These are phyloP conservation scores for Populus deltoides DNA, from an alignment of 345 rosid species.

Conservation along the genomic window DNA sequence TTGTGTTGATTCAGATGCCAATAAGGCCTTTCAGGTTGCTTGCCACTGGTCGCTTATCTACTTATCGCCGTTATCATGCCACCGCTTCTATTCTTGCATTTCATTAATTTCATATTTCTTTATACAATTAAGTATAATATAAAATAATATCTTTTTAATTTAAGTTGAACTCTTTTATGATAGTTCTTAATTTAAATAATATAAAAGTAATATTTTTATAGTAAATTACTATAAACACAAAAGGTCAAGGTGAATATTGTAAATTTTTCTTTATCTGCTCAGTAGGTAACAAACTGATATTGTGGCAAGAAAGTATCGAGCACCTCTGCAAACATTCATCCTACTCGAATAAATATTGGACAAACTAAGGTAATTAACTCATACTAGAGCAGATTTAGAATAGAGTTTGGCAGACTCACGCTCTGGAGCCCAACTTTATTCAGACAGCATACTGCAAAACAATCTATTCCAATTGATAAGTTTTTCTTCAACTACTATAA, in stretches of 20 bases:
- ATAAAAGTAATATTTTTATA: no score
- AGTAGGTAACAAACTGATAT: no score
- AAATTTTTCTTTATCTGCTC: no score
- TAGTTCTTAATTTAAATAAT: no score
- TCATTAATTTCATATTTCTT: no score
- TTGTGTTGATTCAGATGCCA: neutral
- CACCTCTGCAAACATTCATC: neutral
- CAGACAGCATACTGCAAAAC: constrained; percentile 5
- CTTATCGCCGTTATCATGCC: no score
- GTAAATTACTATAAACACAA: no score
- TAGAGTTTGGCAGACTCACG: neutral
- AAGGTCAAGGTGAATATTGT: no score
- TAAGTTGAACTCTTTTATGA: no score
- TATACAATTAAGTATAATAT: neutral
- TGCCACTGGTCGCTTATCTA: neutral
- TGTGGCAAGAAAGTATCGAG: neutral
- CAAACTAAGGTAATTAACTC: neutral
- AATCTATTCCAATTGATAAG: constrained; percentile 16
- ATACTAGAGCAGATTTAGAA: neutral
- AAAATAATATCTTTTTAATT: no score
- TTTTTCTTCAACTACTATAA: neutral
- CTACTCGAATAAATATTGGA: no score
- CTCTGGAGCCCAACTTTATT: neutral
- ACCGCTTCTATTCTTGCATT: no score
- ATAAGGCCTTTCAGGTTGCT: neutral